A percentile compares a stretch with the other conserved stretches of the same genome.
phyloP scores from a whole-genome alignment of 202 grass and related monocot genomes.

The Zoysia matrella region DNA sequence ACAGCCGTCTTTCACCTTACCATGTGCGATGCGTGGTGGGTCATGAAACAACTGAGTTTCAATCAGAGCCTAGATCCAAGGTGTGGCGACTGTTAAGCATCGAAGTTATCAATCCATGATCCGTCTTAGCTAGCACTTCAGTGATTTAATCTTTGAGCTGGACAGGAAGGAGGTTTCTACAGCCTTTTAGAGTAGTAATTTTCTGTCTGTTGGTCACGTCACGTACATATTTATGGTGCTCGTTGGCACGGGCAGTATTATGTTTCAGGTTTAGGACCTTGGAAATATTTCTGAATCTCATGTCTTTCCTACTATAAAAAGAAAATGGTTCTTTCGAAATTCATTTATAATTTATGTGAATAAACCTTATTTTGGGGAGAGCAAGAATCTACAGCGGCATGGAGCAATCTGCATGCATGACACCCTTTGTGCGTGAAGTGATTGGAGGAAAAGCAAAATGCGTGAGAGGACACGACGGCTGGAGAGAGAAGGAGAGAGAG shows the following conservation, averaged over 20 bases:
- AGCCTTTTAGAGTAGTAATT: no score
- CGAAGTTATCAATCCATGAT: conserved; percentile 24
- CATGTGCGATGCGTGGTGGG: background rate
- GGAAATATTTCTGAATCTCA: no score
- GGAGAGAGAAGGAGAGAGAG: background rate
- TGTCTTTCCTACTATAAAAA: no score
- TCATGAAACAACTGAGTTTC: conserved; percentile 29
- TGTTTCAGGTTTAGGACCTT: no score
- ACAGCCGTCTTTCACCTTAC: conserved; percentile 49
- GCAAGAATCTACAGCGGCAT: conserved; percentile 45
- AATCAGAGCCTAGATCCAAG: background rate
- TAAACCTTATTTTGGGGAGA: background rate
- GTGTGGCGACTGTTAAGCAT: background rate
- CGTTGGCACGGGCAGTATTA: no score
- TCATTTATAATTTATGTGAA: no score
- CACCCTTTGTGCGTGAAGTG: conserved; percentile 53
- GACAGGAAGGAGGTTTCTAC: background rate
- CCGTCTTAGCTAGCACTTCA: conserved; percentile 35
- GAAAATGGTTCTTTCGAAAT: no score
- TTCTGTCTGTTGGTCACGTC: no score
- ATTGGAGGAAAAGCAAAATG: conserved; percentile 34
- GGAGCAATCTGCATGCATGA: conserved; percentile 41
- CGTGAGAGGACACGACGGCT: conserved; percentile 45
- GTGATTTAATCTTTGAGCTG: conserved; percentile 11
- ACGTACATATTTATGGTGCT: no score